Evolutionary conservation across 768 basidiomycete species (phyloP).

Genomic region (Clitopilus hobsonii): DNA sequence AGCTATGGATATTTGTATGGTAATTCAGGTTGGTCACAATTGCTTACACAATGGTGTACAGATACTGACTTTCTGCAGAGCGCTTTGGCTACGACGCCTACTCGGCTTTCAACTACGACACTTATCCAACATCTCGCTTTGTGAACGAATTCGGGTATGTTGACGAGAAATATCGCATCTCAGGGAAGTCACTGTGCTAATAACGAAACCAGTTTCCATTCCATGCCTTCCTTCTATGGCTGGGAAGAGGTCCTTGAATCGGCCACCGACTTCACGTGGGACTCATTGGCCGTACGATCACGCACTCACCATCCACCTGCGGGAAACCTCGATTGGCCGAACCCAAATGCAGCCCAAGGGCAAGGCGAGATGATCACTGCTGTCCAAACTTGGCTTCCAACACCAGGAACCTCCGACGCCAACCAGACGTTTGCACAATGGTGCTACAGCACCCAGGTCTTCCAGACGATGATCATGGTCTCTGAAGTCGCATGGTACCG

Average conservation of each 20-base stretch:
- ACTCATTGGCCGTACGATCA: conserved; percentile 51
- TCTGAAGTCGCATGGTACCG: conserved; percentile 56
- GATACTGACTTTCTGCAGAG: conserved; percentile 26
- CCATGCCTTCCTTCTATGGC: conserved; percentile 57
- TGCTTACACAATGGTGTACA: neutral
- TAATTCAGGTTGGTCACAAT: conserved; percentile 37
- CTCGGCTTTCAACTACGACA: conserved; percentile 48
- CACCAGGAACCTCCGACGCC: conserved; percentile 33
- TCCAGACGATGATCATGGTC: conserved; percentile 57
- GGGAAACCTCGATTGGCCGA: conserved; percentile 46
- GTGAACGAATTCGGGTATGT: conserved; percentile 56
- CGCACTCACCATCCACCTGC: conserved; percentile 55
- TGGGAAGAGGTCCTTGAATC: conserved; percentile 54
- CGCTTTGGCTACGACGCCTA: conserved; percentile 53
- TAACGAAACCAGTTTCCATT: conserved; percentile 41
- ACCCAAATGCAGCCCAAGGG: conserved; percentile 49
- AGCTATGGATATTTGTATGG: conserved; percentile 53
- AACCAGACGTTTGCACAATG: conserved; percentile 61
- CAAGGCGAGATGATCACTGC: conserved; percentile 48
- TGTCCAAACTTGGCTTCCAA: conserved; percentile 53
- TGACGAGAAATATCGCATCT: neutral
- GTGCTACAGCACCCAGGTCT: conserved; percentile 60
- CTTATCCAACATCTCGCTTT: conserved; percentile 47
- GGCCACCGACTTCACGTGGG: conserved; percentile 50
- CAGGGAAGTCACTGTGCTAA: neutral